A percentile compares a stretch with the other conserved stretches of the same genome.
Conservation (phyloP, 768 basidiomycete genomes). For the Mycena rebaudengoi region DNA sequence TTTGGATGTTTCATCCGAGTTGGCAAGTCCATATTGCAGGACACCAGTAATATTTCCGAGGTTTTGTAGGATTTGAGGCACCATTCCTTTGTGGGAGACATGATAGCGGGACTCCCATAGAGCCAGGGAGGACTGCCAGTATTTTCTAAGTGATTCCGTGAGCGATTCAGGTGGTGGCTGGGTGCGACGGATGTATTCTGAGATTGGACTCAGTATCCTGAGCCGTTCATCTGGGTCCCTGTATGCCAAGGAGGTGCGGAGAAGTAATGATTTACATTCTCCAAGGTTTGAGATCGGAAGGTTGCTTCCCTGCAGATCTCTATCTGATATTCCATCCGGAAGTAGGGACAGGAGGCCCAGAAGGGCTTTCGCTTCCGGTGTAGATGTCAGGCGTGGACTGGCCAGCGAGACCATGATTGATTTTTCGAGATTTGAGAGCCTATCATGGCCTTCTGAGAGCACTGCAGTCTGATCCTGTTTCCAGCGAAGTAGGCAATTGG, state of each 20-base stretch:
- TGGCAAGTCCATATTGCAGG: too few relatives aligned
- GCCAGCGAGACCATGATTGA: slow-evolving; percentile 11
- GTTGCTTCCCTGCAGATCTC: background rate
- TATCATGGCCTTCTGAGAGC: slow-evolving; percentile 11
- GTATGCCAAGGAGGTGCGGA: slow-evolving; percentile 5
- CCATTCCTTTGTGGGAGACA: too few relatives aligned
- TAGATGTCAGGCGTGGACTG: slow-evolving; percentile 4
- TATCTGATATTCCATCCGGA: background rate
- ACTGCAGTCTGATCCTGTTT: slow-evolving; percentile 2
- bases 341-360: slow-evolving; percentile 12
- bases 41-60: too few relatives aligned
- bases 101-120: too few relatives aligned
- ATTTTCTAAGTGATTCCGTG: too few relatives aligned
- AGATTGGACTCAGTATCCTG: slow-evolving; percentile 1
- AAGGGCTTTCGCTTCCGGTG: background rate
- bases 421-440: slow-evolving; percentile 7
- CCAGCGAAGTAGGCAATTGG: background rate
- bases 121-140: too few relatives aligned
- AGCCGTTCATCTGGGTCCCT: background rate
- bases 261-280: background rate
- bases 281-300: slow-evolving; percentile 4
- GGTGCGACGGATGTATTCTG: slow-evolving; percentile 1
- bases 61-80: too few relatives aligned
- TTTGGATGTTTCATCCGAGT: too few relatives aligned
- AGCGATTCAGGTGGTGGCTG: background rate